Conservation (phyloP, 202 grass and related monocot genomes). For the Miscanthus sacchariflorus region DNA sequence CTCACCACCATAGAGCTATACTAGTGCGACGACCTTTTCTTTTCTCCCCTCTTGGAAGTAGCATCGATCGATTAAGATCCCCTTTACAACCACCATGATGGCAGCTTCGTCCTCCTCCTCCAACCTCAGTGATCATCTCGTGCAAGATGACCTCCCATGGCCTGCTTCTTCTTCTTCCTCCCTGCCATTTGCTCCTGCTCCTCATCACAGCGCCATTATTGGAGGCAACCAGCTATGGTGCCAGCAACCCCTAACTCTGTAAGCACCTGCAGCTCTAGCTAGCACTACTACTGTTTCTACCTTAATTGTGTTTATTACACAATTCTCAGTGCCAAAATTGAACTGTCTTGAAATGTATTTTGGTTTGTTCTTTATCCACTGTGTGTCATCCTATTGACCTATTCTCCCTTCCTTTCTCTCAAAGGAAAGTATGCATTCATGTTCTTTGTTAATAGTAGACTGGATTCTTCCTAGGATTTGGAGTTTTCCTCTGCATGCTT, state of each 20-base stretch:
- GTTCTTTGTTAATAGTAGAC: slow-evolving; percentile 12
- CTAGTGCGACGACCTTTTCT: neutral
- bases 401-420: neutral
- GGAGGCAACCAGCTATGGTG: slow-evolving; percentile 67
- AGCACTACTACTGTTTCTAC: neutral
- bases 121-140: slow-evolving; percentile 56
- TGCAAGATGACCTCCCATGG: slow-evolving; percentile 70
- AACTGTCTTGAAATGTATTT: neutral
- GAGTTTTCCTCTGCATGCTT: slow-evolving; percentile 78
- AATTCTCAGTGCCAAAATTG: neutral
- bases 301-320: neutral
- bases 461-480: slow-evolving; percentile 87
- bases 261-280: slow-evolving; percentile 17
- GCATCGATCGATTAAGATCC: slow-evolving; percentile 62
- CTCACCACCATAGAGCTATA: slow-evolving; percentile 20
- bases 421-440: slow-evolving; percentile 16
- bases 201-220: slow-evolving; percentile 37
- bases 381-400: neutral
- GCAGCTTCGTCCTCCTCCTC: slow-evolving; percentile 71
- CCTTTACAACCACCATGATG: slow-evolving; percentile 70
- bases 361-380: neutral
- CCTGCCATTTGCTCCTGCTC: slow-evolving; percentile 51
- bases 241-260: slow-evolving; percentile 57
- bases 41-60: slow-evolving; percentile 62
- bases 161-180: slow-evolving; percentile 36